Evolutionary conservation across 768 basidiomycete genomes (phyloP).

Genomic region (Gyrodon lividus): DNA sequence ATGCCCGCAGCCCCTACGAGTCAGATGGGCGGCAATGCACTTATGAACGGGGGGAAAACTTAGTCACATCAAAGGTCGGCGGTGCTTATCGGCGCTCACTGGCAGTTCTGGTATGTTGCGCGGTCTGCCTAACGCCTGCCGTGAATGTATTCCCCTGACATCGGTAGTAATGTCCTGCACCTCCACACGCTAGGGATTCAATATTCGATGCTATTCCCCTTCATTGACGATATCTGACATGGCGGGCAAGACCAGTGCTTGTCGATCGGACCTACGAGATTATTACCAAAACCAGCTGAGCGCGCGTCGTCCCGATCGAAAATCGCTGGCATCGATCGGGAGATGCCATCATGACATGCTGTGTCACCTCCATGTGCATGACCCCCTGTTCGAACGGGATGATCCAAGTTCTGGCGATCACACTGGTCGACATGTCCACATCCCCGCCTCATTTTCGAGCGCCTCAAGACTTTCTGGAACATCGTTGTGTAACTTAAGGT

Average conservation of each 20-base stretch:
- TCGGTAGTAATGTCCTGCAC: background rate
- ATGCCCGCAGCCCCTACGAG: too few species aligned
- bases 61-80: background rate
- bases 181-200: background rate
- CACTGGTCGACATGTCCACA: background rate
- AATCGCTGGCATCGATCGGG: background rate
- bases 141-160: background rate
- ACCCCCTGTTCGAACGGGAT: background rate
- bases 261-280: background rate
- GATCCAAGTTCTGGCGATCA: background rate
- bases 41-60: background rate
- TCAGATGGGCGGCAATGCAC: background rate
- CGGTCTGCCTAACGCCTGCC: background rate
- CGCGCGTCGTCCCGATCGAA: background rate
- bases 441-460: slow-evolving; percentile 1
- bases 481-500: slow-evolving; percentile 11
- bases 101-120: slow-evolving; percentile 6
- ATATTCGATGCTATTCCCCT: background rate
- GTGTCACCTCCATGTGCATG: too few species aligned
- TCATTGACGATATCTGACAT: background rate
- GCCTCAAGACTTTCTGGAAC: slow-evolving; percentile 19
- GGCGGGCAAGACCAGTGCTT: background rate
- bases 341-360: too few species aligned
- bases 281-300: background rate
- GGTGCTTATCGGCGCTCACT: background rate